These are phyloP conservation scores for Zizania palustris DNA, from an alignment of 202 grass and related monocot species.

Conservation along the genomic window DNA sequence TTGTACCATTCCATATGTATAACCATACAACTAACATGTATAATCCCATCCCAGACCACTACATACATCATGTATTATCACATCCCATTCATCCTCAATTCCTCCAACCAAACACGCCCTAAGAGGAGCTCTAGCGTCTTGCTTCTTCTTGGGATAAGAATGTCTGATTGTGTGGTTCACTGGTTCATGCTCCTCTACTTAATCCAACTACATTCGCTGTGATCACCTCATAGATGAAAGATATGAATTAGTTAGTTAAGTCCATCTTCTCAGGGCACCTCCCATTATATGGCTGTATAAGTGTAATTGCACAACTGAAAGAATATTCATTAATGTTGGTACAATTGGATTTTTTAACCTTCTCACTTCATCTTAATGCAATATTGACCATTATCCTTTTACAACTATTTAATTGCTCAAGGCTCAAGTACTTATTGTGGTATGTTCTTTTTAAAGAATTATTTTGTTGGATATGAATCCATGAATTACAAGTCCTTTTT, in stretches of 20 bases:
- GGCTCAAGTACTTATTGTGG: not conserved
- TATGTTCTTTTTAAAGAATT: not conserved
- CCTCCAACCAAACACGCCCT: no score
- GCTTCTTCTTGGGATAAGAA: constrained; percentile 3
- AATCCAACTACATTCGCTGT: not conserved
- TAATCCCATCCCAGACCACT: no score
- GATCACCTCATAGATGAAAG: not conserved
- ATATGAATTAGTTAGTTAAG: not conserved
- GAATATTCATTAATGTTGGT: not conserved
- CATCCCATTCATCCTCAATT: no score
- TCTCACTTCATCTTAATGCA: no score
- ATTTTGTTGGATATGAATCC: not conserved
- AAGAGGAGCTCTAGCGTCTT: not conserved
- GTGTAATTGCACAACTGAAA: not conserved
- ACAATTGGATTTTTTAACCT: not conserved
- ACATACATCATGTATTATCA: no score
- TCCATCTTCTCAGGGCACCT: not conserved
- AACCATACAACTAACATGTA: no score
- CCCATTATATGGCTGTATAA: not conserved
- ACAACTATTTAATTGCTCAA: not conserved
- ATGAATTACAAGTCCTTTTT: not conserved
- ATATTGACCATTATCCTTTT: no score
- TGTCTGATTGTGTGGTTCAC: not conserved
- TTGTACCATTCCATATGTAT: no score
- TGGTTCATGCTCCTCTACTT: not conserved